Base-by-base conservation (phyloP, 768 basidiomycete genomes). In the Termitomyces sp. region DNA sequence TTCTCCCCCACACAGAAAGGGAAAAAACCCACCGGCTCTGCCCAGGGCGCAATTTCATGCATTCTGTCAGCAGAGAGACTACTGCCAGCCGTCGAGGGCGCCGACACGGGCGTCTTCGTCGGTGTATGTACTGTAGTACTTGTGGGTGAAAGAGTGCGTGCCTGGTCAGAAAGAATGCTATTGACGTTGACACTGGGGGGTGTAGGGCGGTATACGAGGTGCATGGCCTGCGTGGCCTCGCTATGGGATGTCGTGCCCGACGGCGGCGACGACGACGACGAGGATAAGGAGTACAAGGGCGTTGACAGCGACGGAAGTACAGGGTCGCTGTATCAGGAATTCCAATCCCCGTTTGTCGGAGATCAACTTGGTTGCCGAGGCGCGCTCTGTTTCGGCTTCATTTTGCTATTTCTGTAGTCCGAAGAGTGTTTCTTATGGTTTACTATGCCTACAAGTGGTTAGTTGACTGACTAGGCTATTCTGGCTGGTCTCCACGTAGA, bases 11-110 rank as follows among this genome's bases (percentile, higher is more conserved):
- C 56, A 12, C 2, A 43, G 25, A 25, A 25, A 40, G 48, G 25
- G 5, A 12, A 63, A 61, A 54, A 63, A 60, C 68, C 55, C 60
- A 71, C 67, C 53, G 61, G 65, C 56, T 68, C 63, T 46, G 49
- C 45, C 69, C 68, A 64, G 31, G 62, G 63, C 32, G 53, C 61
- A 57, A 71, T 59, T 9, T 53, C 38, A 37, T 62, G 17, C 8
- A 20, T 40, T 17, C 46, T 46, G 37, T 60, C 58, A 14, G 59
- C 51, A 14, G 60, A 59, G n/a, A 61, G 49, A 40, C 55, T 59
- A 31, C 50, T 57, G 4, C 43, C 37, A 11, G 48, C 57, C 10
- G 43, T 49, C 12, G 58, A 36, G 12, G 61, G 7, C 14, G 51
- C 37, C 25, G 42, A 5, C 29, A 51, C 12, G 9, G 64, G 42